phyloP scores from a whole-genome alignment of 495 filamentous ascomycete species.

The Aspergillus biplanus region DNA sequence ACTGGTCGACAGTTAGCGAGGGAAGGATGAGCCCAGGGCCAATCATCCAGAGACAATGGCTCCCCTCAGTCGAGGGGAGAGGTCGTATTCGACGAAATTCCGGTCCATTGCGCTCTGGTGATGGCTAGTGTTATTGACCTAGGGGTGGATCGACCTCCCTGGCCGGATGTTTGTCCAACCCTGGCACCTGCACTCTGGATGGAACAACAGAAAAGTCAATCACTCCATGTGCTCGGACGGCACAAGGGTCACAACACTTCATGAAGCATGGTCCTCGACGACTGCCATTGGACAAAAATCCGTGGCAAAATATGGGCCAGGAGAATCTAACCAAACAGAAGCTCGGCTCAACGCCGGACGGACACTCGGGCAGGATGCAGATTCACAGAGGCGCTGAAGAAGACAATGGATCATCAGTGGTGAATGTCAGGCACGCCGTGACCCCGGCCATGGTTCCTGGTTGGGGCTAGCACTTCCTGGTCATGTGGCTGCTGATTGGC shows the following conservation, averaged over 20 bases:
- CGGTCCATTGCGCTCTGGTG: neutral
- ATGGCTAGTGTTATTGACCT: neutral
- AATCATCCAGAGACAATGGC: neutral
- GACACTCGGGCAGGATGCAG: conserved; percentile 10
- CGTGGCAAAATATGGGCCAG: conserved; percentile 9
- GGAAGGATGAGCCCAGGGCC: neutral
- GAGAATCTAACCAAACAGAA: conserved; percentile 21
- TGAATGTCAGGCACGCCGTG: neutral
- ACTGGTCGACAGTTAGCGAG: neutral
- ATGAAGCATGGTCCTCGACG: neutral
- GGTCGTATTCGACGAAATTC: neutral
- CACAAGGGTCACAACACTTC: neutral
- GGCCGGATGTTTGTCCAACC: conserved; percentile 3
- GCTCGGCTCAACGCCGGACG: conserved; percentile 25
- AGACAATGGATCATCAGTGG: no score
- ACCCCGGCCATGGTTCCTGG: conserved; percentile 10
- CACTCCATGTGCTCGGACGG: neutral
- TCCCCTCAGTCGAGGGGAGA: neutral
- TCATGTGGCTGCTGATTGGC: conserved; percentile 11
- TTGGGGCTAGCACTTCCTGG: conserved; percentile 7
- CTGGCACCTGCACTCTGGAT: neutral
- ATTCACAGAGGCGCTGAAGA: no score
- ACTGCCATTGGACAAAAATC: conserved; percentile 4
- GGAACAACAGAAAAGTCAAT: neutral
- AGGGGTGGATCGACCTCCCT: neutral